Percentiles rank a stretch among this genome's conserved stretches.
These are phyloP conservation scores for Papiliotrema nemorosa DNA, from an alignment of 1,284 basidiomycete genomes.

Conservation along the genomic window DNA sequence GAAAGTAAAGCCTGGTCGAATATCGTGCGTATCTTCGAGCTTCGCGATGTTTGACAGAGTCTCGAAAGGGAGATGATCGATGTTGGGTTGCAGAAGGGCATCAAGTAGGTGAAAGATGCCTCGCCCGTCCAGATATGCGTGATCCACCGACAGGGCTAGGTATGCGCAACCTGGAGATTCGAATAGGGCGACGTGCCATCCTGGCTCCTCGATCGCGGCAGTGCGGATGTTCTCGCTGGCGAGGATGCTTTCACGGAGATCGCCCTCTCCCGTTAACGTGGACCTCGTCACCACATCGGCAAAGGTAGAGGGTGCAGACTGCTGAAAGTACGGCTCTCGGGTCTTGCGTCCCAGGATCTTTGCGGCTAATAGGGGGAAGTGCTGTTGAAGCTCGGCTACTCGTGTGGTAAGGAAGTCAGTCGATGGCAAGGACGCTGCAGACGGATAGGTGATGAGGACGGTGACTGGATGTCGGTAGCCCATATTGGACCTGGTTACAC, in stretches of 20 bases:
- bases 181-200: constrained; percentile 14
- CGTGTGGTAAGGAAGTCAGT: constrained; percentile 14
- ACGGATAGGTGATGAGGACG: constrained; percentile 22
- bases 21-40: constrained; percentile 26
- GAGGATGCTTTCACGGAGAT: no score
- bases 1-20: constrained; percentile 17
- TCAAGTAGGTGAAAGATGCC: constrained; percentile 15
- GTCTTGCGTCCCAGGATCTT: constrained; percentile 12
- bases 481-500: constrained; percentile 22
- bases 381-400: constrained; percentile 23
- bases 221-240: no score
- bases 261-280: no score
- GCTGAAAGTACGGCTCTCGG: constrained; percentile 8
- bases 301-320: constrained; percentile 9
- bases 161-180: constrained; percentile 4
- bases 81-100: constrained; percentile 12
- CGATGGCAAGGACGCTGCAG: constrained; percentile 12
- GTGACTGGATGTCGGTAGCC: constrained; percentile 24
- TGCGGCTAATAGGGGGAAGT: constrained; percentile 29
- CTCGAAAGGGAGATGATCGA: constrained; percentile 17
- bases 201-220: no score
- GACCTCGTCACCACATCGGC: constrained; percentile 1
- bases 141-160: constrained; percentile 12
- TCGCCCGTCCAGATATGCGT: constrained; percentile 23
- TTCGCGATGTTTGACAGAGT: constrained; percentile 3